Conservation (phyloP, 139 green algal genomes). For the Chlorella sp. region DNA sequence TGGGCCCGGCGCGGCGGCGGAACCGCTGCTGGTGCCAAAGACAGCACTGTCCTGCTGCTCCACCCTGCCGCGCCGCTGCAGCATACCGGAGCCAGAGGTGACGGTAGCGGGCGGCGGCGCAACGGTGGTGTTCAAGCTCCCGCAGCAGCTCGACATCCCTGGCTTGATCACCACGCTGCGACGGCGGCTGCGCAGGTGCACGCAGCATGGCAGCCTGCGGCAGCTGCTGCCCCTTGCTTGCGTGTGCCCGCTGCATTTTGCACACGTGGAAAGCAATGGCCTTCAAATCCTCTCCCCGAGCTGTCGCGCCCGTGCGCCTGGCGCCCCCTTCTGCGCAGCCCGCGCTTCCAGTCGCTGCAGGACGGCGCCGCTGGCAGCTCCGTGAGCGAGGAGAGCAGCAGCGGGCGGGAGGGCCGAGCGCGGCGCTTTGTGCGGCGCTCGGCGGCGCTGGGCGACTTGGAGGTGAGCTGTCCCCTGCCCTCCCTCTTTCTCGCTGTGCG, state of each 20-base stretch:
- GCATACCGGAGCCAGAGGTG: conserved; percentile 19
- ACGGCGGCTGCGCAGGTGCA: conserved; percentile 15
- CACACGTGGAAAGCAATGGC: neutral
- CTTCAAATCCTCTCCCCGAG: neutral
- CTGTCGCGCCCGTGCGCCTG: neutral
- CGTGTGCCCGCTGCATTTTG: conserved; percentile 9
- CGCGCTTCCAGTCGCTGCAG: neutral
- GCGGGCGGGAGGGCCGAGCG: conserved; percentile 3
- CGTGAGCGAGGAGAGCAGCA: conserved; percentile 22
- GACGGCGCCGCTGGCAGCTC: conserved; percentile 11
- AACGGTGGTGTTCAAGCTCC: conserved; percentile 10
- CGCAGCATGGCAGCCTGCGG: too few species aligned
- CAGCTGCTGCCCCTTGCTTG: too few species aligned
- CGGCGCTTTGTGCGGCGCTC: conserved; percentile 14
- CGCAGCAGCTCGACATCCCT: conserved; percentile 34
- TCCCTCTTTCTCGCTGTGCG: neutral
- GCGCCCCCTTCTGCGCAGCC: neutral
- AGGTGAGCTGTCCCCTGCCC: neutral
- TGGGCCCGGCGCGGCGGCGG: too few species aligned
- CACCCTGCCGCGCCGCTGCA: neutral
- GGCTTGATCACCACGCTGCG: neutral
- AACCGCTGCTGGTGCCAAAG: too few species aligned
- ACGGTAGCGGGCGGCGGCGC: neutral
- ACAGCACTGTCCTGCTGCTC: neutral
- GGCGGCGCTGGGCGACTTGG: neutral